Evolutionary conservation across 1,284 basidiomycete species (phyloP), one percentile per base, ranked within the genome.

Genomic region (Amylostereum chailletii): DNA sequence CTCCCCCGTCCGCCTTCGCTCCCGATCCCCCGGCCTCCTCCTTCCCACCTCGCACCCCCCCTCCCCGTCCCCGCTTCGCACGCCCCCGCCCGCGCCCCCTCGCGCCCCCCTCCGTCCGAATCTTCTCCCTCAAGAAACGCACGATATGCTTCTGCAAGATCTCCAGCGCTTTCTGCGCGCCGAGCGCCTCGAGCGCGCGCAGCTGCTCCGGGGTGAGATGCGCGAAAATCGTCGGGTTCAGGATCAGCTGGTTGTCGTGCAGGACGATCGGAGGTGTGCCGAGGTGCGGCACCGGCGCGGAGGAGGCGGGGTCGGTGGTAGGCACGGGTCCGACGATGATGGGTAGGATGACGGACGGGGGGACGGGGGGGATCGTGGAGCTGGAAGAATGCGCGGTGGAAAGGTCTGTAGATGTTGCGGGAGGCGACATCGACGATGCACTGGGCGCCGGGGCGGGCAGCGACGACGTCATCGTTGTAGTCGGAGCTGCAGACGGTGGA

Each of bases 91-190:
- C 72, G 51, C 75, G 74, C 52, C 81, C 65, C 26, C 65, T 60
- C 41, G 52, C 47, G n/a, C 61, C 63, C 11, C 67, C 65, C 47
- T 75, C 70, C 34, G 70, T 62, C 57, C 70, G 68, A 54, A 79
- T 78, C 55, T 82, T 78, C 65, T 92, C 89, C 68, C 94, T 94
- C 60, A 94, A 70, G 54, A 85, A 89, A 45, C 83, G 77, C 36
- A 93, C 88, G 61, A 94, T 88, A 60, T 92, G 88, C 1, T 79
- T 80, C 57, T 92, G 91, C 45, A 95, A 69, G 27, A 90, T 83
- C 58, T 83, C 80, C 49, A 95, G 67, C 6, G 92, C 90, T 59
- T 87, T 84, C 62, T 87, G 81, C 1, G 90, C 87, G 3, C 91
- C 90, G 59, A 92, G 76, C 39, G 77, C 76, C 64, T 92, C 88